Percentiles rank a stretch among this genome's conserved stretches.
These are phyloP conservation scores for Syzygium grande DNA, from an alignment of 345 rosid species.

Conservation along the genomic window DNA sequence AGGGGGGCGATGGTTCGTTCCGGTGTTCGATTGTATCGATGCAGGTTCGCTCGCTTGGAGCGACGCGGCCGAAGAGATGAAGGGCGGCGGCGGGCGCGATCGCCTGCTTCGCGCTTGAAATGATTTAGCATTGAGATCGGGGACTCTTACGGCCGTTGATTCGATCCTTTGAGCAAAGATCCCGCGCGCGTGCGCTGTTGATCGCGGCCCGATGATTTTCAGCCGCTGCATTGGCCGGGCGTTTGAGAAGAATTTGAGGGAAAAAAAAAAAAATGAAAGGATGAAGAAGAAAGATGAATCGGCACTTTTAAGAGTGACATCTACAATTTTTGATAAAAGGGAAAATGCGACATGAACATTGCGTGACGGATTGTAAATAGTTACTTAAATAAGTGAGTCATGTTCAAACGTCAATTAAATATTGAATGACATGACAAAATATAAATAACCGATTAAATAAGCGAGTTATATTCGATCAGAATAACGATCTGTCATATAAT, in stretches of 20 bases:
- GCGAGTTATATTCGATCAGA: background rate
- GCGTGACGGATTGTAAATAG: too few species aligned
- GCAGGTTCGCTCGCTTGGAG: background rate
- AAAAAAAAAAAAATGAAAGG: too few species aligned
- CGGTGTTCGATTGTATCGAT: background rate
- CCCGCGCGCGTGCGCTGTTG: background rate
- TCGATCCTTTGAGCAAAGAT: background rate
- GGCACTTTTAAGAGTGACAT: too few species aligned
- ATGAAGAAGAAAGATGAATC: background rate
- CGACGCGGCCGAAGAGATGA: background rate
- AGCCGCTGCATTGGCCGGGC: background rate
- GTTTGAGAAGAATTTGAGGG: background rate
- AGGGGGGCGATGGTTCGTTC: background rate
- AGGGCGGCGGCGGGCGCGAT: background rate
- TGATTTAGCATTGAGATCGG: background rate
- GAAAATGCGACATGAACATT: background rate
- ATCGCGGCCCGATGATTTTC: background rate
- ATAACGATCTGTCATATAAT: rapidly evolving
- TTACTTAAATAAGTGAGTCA: rapidly evolving
- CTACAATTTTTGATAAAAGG: too few species aligned
- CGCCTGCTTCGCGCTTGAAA: background rate
- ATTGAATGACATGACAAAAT: rapidly evolving
- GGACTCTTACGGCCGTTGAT: background rate
- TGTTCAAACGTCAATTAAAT: rapidly evolving
- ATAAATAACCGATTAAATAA: background rate